Evolutionary conservation across 1,139 yeast species (phyloP).

Genomic region (Taphrina betulina): DNA sequence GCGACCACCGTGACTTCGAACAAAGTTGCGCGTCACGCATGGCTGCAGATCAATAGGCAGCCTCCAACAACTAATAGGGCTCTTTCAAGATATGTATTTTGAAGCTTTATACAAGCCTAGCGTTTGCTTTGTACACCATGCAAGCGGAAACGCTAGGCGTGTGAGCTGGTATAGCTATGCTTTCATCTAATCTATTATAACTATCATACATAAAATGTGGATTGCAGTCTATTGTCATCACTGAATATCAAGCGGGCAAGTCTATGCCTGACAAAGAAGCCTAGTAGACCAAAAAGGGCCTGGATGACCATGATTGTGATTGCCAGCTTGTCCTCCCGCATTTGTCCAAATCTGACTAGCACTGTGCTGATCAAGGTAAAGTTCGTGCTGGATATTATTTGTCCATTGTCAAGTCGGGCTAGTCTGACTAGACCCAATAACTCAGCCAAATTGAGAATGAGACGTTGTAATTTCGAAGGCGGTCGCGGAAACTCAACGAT

Average conservation of each 20-base stretch:
- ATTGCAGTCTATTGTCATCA: conserved; percentile 59
- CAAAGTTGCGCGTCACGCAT: no score
- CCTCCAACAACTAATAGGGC: no score
- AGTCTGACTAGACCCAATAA: conserved; percentile 55
- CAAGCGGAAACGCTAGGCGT: no score
- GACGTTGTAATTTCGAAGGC: conserved; percentile 43
- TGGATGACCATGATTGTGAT: conserved; percentile 59
- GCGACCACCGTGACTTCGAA: no score
- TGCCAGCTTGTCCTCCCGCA: conserved; percentile 78
- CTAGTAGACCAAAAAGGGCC: conserved; percentile 61
- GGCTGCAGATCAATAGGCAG: no score
- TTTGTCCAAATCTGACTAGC: conserved; percentile 84
- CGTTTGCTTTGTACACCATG: no score
- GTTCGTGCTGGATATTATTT: conserved; percentile 61
- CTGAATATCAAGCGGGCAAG: conserved; percentile 86
- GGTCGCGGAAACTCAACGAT: conserved; percentile 49
- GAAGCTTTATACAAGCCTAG: no score
- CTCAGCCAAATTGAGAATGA: conserved; percentile 46
- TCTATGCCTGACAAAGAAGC: conserved; percentile 74
- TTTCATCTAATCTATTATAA: no score
- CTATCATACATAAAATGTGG: conserved; percentile 15
- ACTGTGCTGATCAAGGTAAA: conserved; percentile 81
- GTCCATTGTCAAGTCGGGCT: conserved; percentile 43
- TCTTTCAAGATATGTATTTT: no score
- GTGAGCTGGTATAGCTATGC: no score